Base-by-base conservation (phyloP, 805 yeast species). In the Ogataea methylovora region DNA sequence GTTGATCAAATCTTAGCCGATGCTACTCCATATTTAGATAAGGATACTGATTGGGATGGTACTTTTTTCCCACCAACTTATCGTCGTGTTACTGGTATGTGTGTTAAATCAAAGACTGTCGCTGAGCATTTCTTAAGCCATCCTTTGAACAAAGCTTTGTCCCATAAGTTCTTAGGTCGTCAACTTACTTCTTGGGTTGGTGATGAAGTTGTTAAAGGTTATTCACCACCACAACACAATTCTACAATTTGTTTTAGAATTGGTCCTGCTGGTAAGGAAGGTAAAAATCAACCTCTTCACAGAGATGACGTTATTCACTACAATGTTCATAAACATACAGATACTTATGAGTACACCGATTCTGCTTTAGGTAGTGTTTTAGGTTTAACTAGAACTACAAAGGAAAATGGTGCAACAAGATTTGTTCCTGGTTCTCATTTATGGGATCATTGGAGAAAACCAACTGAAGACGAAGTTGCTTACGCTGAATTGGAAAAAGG, bases 391-490 rank as follows among this genome's bases (percentile, higher is more conserved):
- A 32, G 27, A 24, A 37, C 43, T 8, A 45, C 40, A 27, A 48
- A 40, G 23, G 41, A 26, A 11, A 52, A 51, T 37, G 58, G 56
- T 4, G 56, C 53, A 11, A 52, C 58, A 3, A 40, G 56, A 34
- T 49, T 51, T 28, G 45, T 55, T 17, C 48, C 55, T 4, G 59
- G 59, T 5, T 54, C 59, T 13, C 60, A 55, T 36, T 38, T 50
- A 24, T 52, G 56, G 56, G 58, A 50, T 32, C 52, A 44, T 30
- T 45, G 43, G 27, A 43, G 52, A 27, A 35, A 44, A 26, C 56
- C 53, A 16, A 35, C 44, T 18, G 43, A 47, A 11, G 38, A 39
- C 9, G 46, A 43, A 27, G 48, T 44, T 27, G 33, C 48, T 9
- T 46, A 53, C 19, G 45, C 47, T 19, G 60, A 56, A 36, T 35